Percentiles rank a stretch among this genome's conserved stretches.
phyloP scores from a whole-genome alignment of 352 stramenopile genomes.

The Phytophthora rubi region DNA sequence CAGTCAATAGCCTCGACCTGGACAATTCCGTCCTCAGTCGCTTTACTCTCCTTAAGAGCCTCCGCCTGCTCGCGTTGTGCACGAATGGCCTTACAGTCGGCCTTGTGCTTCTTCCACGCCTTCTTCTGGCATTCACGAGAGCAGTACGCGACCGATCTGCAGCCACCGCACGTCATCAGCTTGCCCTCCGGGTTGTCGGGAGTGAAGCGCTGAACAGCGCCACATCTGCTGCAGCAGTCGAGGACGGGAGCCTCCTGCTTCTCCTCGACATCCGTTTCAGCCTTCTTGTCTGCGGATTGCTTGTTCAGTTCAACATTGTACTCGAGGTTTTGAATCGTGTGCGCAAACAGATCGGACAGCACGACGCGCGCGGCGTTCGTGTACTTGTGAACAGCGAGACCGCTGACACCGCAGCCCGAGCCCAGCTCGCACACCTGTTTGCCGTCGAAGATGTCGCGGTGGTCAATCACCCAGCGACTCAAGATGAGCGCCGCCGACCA shows the following conservation, averaged over 20 bases:
- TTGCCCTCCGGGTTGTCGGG: constrained; percentile 87
- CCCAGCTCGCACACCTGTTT: constrained; percentile 87
- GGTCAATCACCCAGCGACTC: constrained; percentile 84
- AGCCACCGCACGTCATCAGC: constrained; percentile 85
- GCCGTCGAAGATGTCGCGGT: constrained; percentile 60
- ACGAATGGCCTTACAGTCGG: constrained; percentile 76
- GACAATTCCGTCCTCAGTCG: constrained; percentile 34
- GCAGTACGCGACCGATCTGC: constrained; percentile 81
- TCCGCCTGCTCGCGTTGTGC: constrained; percentile 38
- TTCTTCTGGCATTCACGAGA: constrained; percentile 87
- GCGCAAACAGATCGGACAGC: constrained; percentile 85
- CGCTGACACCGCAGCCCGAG: constrained; percentile 85
- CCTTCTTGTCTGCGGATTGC: constrained; percentile 16
- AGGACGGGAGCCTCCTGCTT: constrained; percentile 37
- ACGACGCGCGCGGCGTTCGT: constrained; percentile 78
- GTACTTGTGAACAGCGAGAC: constrained; percentile 79
- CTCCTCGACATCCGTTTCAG: constrained; percentile 26
- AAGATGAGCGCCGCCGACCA: constrained; percentile 90
- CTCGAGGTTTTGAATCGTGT: constrained; percentile 84
- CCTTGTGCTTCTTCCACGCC: constrained; percentile 88
- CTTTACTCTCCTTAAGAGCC: constrained; percentile 26
- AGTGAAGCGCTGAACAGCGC: constrained; percentile 75
- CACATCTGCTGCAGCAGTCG: constrained; percentile 71
- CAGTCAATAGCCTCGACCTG: constrained; percentile 84
- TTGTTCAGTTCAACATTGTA: constrained; percentile 86